Percentiles rank a stretch among this genome's conserved stretches.
Evolutionary conservation across 768 basidiomycete genomes (phyloP).

Genomic region (Mycena maculata): DNA sequence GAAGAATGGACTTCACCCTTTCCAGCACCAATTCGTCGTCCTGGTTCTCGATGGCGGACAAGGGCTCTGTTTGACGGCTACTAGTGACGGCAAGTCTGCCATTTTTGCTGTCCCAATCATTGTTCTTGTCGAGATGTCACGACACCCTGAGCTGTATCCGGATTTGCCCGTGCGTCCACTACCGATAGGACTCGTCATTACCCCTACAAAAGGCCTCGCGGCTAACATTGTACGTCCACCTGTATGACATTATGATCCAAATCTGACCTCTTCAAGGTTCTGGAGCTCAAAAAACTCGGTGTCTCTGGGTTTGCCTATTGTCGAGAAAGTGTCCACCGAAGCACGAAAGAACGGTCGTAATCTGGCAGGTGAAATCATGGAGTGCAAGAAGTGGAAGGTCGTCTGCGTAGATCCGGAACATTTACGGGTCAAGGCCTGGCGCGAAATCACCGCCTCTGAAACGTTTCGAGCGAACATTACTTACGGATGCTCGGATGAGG

Average conservation of each 20-base stretch:
- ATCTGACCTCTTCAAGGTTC: neutral
- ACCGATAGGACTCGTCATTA: conserved; percentile 38
- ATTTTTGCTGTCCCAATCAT: conserved; percentile 30
- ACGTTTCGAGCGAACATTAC: conserved; percentile 31
- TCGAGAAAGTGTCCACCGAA: conserved; percentile 3
- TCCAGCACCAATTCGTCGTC: conserved; percentile 30
- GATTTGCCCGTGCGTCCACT: conserved; percentile 26
- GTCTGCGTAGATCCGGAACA: conserved; percentile 40
- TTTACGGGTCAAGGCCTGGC: conserved; percentile 31
- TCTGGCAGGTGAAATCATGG: neutral
- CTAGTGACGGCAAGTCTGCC: conserved; percentile 29
- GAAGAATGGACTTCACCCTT: conserved; percentile 29
- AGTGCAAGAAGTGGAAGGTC: conserved; percentile 21
- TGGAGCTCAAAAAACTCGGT: conserved; percentile 9
- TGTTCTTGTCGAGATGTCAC: conserved; percentile 25
- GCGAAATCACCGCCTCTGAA: conserved; percentile 19
- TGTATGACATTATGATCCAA: neutral
- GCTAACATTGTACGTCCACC: conserved; percentile 32
- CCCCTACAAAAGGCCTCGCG: conserved; percentile 40
- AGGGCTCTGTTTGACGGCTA: conserved; percentile 9
- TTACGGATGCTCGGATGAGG: conserved; percentile 28
- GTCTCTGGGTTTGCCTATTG: conserved; percentile 1
- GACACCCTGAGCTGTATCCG: conserved; percentile 10
- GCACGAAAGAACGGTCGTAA: conserved; percentile 8
- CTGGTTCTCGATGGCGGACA: conserved; percentile 30